Base-by-base conservation (phyloP, 805 yeast species). In the Naumovozyma dairenensis region DNA sequence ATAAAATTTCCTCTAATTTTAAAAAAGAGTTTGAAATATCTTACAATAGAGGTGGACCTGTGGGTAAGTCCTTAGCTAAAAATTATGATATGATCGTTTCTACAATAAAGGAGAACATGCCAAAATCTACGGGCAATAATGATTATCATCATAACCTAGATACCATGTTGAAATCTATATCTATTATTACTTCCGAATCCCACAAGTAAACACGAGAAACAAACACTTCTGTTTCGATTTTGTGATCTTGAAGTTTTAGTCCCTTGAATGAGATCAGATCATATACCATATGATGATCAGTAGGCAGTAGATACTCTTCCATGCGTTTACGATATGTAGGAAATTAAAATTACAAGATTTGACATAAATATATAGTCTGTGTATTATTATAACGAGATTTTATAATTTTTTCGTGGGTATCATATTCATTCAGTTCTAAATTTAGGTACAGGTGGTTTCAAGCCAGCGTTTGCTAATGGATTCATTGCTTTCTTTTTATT, bases 21-120 rank as follows among this genome's bases (percentile, higher is more conserved):
- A 49, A 49, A 33, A 50, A 45, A 21, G 59, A 56, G n/a, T 44
- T 55, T n/a, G 57, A 56, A 22, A 44, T 46, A 7, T 48, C 58
- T 3, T 46, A 33, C 31, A 53, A 43, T 21, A 46, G 61, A 38
- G 61, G 61, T 27, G 61, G 61, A 1, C 61, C 61, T 4, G 60
- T 56, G 1, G 60, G 61, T 4, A 56, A 56, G 37, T 38, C 51
- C 13, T 26, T 55, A 21, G 28, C 40, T 4, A 45, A 45, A 24
- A 52, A 51, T 32, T 39, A 42, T 16, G 38, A 37, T 6, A 26
- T 47, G 16, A 41, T 55, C 5, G 28, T 34, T 2, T 39, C 48
- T 17, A 34, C 53, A 12, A 47, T 55, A 10, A 41, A 36, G 5
- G 35, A 45, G n/a, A 37, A 26, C 19, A 43, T 46, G 48, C 32